Evolutionary conservation across 1,139 yeast species (phyloP), one percentile per base, ranked within the genome.

Genomic region (Hyphopichia burtonii): DNA sequence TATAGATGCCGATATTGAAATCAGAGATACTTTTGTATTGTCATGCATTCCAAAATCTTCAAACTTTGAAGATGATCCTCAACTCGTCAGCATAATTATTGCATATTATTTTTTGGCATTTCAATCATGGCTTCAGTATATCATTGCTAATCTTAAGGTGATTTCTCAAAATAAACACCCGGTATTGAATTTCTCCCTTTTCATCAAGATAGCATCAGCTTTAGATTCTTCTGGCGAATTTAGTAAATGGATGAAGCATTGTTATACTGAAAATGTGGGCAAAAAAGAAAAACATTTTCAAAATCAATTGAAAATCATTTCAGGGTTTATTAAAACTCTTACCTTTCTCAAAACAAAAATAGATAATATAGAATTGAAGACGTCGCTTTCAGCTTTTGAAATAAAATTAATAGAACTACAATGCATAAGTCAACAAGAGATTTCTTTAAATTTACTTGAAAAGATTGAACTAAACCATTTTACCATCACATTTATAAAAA

Each of bases 31-130:
- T 14, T 16, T 5, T 4, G 12, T 31, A 19, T 32, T 31, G 4
- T 31, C 34, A 4, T 15, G 25, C 14, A 31, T 37, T 15, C 39
- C 39, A 3, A 31, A 27, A 9, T 20, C 25, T 3, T 19, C 20
- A 9, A 18, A 33, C 10, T 5, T 6, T 8, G 4, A 4, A 5
- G 4, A 4, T 20, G 27, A 18, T 8, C 17, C 36, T 6, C 36
- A 33, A 33, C 9, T 20, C 3, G 6, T 19, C 15, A 33, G 20
- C 16, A 10, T 33, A 10, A 20, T 33, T 6, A 33, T 20, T 19
- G 23, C 41, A 15, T 38, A 27, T 30, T 34, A 38, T 28, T 38
- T 38, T 28, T 15, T 38, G 9, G 32, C 41, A 8, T 28, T 27
- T 27, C 41, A 38, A 28, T 12, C 19, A 8, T 38, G 32, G 33